These are phyloP conservation scores for Colletotrichum tanaceti DNA, from an alignment of 2,329 filamentous ascomycete species.

Conservation along the genomic window DNA sequence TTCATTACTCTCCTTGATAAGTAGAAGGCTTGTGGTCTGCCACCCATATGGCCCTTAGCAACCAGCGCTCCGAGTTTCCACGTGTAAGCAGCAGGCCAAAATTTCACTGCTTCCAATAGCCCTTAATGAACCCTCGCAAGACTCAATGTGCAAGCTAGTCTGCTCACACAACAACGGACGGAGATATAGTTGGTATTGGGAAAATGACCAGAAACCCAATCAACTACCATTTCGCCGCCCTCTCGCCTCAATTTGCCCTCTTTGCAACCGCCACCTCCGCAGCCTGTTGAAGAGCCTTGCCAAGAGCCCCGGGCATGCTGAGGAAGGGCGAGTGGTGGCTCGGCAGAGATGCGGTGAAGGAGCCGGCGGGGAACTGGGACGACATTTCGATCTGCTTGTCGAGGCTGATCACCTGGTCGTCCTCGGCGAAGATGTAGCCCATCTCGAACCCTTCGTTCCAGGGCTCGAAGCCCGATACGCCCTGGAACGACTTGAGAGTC, in stretches of 20 bases:
- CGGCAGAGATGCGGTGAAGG: conserved; percentile 27
- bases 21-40: no score
- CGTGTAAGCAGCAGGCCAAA: no score
- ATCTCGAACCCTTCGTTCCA: conserved; percentile 45
- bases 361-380: conserved; percentile 44
- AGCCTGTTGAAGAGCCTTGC: conserved; percentile 12
- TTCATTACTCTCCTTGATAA: no score
- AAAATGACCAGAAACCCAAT: no score
- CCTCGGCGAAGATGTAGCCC: conserved; percentile 44
- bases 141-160: no score
- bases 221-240: no score
- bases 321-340: conserved; percentile 29
- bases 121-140: no score
- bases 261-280: conserved; percentile 11
- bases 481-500: conserved; percentile 40
- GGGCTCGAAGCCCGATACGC: conserved; percentile 43
- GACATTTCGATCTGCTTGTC: conserved; percentile 43
- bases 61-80: no score
- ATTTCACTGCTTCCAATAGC: no score
- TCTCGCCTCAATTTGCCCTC: conserved; percentile 1
- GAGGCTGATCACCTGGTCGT: conserved; percentile 42
- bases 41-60: no score
- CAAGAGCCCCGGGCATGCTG: conserved; percentile 26
- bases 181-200: no score
- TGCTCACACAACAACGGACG: no score